Evolutionary conservation across 139 green algal genomes (phyloP), one percentile per base, ranked within the genome.

Genomic region (Micractinium conductrix): DNA sequence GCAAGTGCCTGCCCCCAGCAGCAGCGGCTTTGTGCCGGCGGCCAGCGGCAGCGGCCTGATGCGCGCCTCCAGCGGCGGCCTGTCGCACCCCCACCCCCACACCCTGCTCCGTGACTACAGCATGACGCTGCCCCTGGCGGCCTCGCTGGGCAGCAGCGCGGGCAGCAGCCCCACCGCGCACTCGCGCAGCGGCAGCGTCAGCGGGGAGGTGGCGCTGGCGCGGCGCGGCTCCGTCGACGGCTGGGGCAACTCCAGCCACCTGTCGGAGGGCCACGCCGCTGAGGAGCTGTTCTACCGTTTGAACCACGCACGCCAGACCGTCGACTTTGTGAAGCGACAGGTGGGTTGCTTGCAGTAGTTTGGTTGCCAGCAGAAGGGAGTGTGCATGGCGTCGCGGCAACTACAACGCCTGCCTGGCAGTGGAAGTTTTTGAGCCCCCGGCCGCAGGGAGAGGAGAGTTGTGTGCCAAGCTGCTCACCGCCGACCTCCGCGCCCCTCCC

Each of bases 301-400:
- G 22, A 96, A 95, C 81, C 93, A 95, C 79, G 92, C 95, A 12
- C 87, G 95, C 7, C 93, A 97, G 88, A 98, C 95, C 6, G 80
- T 97, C 58, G 95, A 96, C 86, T 98, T 94, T 89, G 94, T 93
- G 6, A 93, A 95, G 79, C 89, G 93, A 40, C 93, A 96, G 89
- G 89, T 93, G n/a, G 30, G 9, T 30, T n/a, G n/a, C n/a, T n/a
- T n/a, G n/a, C n/a, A n/a, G n/a, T n/a, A n/a, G n/a, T n/a, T n/a
- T n/a, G n/a, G n/a, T n/a, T n/a, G n/a, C n/a, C n/a, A n/a, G n/a
- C n/a, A n/a, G n/a, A n/a, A n/a, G n/a, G n/a, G n/a, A n/a, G n/a
- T n/a, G n/a, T n/a, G 53, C 7, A 6, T 28, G 30, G 19, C 55
- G 14, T 63, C 65, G 28, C 7, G 24, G 37, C 37, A 38, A 17